These are phyloP conservation scores for Candida nonsorbophila DNA, from an alignment of 805 yeast genomes.

Conservation along the genomic window DNA sequence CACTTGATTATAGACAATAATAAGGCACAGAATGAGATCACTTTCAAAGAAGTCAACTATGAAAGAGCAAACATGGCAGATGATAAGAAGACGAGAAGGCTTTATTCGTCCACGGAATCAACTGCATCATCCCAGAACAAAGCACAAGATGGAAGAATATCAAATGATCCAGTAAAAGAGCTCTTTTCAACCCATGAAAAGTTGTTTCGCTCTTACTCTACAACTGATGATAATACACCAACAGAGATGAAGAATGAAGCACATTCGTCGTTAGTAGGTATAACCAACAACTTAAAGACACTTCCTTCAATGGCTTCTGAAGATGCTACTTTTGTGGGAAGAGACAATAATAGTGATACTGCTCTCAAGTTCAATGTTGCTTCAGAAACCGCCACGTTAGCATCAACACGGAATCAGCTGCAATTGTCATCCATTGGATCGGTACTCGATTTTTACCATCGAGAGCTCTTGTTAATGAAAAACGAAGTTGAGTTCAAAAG, in stretches of 20 bases:
- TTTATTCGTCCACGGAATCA: neutral
- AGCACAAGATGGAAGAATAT: slow-evolving; percentile 6
- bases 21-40: slow-evolving; percentile 6
- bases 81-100: slow-evolving; percentile 1
- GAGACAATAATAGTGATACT: slow-evolving; percentile 7
- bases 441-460: slow-evolving; percentile 43
- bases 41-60: slow-evolving; percentile 22
- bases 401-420: neutral
- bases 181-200: slow-evolving; percentile 29
- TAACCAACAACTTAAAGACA: slow-evolving; percentile 2
- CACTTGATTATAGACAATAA: slow-evolving; percentile 13
- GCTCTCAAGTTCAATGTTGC: slow-evolving; percentile 4
- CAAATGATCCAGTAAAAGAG: slow-evolving; percentile 15
- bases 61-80: too few species aligned
- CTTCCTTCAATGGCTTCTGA: slow-evolving; percentile 8
- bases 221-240: slow-evolving; percentile 1
- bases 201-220: slow-evolving; percentile 14
- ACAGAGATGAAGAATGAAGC: too few species aligned
- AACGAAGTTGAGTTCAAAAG: slow-evolving; percentile 60
- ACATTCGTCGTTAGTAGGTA: too few species aligned
- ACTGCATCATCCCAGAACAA: neutral
- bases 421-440: slow-evolving; percentile 1
- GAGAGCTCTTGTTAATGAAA: slow-evolving; percentile 51
- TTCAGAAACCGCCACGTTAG: slow-evolving; percentile 1
- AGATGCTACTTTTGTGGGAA: too few species aligned